Conservation (phyloP, 2,329 filamentous ascomycete species). For the Aspergillus felis region DNA sequence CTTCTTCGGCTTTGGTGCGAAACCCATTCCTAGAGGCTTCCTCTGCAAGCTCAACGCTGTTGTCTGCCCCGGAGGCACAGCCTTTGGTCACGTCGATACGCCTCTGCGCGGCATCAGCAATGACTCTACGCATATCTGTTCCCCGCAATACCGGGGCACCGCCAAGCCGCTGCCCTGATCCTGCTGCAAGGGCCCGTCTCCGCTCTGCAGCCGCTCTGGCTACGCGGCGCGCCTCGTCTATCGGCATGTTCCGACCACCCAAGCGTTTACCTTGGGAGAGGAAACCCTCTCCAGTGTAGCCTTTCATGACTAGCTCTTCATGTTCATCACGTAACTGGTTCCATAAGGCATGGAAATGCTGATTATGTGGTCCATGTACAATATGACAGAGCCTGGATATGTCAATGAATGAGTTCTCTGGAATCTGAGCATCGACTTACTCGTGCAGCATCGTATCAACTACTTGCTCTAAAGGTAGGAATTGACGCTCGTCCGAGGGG, state of each 20-base stretch:
- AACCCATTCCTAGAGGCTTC: constrained; percentile 71
- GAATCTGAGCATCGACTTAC: constrained; percentile 29
- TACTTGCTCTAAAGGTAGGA: constrained; percentile 74
- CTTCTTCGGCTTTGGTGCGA: constrained; percentile 78
- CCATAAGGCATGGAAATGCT: constrained; percentile 80
- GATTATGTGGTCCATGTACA: constrained; percentile 76
- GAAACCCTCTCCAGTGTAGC: constrained; percentile 89
- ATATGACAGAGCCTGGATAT: constrained; percentile 68
- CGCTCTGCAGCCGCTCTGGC: constrained; percentile 73
- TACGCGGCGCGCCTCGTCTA: constrained; percentile 68
- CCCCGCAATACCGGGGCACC: constrained; percentile 56
- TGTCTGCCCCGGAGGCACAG: constrained; percentile 69
- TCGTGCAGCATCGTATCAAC: constrained; percentile 93
- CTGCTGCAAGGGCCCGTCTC: constrained; percentile 54
- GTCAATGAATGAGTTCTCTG: constrained; percentile 8
- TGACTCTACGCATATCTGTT: constrained; percentile 66
- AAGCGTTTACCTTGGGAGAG: constrained; percentile 69
- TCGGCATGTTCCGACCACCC: constrained; percentile 62
- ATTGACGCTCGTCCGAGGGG: constrained; percentile 67
- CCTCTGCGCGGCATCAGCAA: constrained; percentile 67
- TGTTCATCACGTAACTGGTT: constrained; percentile 85
- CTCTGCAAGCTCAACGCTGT: constrained; percentile 62
- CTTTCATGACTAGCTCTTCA: constrained; percentile 69
- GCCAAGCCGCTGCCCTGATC: constrained; percentile 69
- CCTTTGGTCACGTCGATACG: constrained; percentile 65